phyloP scores from a whole-genome alignment of 1,284 basidiomycete species.

The Fistulina hepatica region DNA sequence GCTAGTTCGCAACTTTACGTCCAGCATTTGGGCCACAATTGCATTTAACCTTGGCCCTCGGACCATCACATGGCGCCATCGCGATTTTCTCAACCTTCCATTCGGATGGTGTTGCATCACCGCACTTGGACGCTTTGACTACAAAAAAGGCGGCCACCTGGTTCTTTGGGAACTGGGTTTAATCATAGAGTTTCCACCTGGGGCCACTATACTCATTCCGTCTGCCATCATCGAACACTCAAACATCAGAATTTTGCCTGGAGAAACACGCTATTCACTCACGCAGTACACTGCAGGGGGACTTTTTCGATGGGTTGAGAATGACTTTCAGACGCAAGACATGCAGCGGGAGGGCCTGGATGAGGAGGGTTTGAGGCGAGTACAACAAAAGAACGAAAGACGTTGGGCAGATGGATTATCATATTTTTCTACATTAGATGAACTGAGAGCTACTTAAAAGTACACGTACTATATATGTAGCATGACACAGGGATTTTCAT shows the following conservation, averaged over 20 bases:
- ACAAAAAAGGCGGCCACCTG: constrained; percentile 10
- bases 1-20: not conserved
- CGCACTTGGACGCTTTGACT: constrained; percentile 6
- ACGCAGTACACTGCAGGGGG: constrained; percentile 13
- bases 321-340: constrained; percentile 7
- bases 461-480: no score
- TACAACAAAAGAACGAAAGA: constrained; percentile 2
- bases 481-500: no score
- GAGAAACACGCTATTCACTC: constrained; percentile 11
- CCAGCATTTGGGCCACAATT: not conserved
- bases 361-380: no score
- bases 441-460: no score
- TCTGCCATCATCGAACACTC: constrained; percentile 12
- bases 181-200: constrained; percentile 12
- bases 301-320: constrained; percentile 10
- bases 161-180: constrained; percentile 11
- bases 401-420: no score
- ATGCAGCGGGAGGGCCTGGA: no score
- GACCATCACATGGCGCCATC: not conserved
- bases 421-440: no score
- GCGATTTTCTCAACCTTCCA: constrained; percentile 6
- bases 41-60: constrained; percentile 5
- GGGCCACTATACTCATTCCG: constrained; percentile 11
- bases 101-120: constrained; percentile 9
- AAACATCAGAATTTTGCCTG: constrained; percentile 11